Evolutionary conservation across 768 basidiomycete genomes (phyloP).

Genomic region (Coprinellus aureogranulatus): DNA sequence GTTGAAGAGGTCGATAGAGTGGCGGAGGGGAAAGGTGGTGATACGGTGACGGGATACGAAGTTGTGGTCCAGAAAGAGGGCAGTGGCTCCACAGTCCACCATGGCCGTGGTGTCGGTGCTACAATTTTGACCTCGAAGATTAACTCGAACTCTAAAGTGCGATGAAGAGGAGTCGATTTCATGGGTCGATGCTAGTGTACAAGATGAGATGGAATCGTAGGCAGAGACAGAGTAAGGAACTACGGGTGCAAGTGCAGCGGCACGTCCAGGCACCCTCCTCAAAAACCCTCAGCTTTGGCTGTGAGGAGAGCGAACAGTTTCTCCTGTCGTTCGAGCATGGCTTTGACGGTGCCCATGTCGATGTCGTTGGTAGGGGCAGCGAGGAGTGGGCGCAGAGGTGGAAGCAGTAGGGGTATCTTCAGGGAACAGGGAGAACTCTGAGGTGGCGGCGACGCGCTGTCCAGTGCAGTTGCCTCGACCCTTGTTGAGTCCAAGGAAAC

Average conservation of each 20-base stretch:
- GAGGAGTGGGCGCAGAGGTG: no score
- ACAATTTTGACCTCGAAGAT: neutral
- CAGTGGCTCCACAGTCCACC: neutral
- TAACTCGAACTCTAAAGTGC: neutral
- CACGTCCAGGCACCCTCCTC: neutral
- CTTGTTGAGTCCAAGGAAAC: no score
- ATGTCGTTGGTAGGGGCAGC: no score
- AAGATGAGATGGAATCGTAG: neutral
- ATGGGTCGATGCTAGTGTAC: neutral
- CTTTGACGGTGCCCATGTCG: no score
- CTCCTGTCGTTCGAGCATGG: no score
- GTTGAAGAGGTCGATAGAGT: neutral
- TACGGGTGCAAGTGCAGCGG: neutral
- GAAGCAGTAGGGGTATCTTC: no score
- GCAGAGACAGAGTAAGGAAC: neutral
- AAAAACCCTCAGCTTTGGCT: no score
- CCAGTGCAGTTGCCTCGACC: no score
- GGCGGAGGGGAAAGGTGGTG: neutral
- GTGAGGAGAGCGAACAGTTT: no score
- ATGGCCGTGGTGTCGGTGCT: neutral
- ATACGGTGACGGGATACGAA: neutral
- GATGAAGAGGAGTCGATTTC: neutral
- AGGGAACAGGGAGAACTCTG: no score
- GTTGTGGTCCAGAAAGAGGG: neutral
- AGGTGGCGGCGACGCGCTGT: no score